Evolutionary conservation across 768 basidiomycete genomes (phyloP).

Genomic region (Phlebiopsis flavidoalba): DNA sequence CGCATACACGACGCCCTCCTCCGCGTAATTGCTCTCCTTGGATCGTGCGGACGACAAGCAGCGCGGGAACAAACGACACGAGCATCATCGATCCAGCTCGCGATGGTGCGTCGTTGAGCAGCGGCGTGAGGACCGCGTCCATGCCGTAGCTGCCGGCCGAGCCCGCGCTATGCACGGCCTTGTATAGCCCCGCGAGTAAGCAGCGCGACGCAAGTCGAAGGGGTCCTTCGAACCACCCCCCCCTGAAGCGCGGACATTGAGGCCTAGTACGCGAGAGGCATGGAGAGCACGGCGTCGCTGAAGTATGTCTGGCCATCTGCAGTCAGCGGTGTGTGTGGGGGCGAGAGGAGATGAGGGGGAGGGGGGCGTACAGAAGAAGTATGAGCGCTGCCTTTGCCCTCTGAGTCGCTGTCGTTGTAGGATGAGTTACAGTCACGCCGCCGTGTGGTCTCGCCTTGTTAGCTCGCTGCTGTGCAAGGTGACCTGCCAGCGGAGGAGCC

Average conservation of each 20-base stretch:
- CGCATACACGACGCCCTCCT: slow-evolving; percentile 28
- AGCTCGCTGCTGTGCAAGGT: slow-evolving; percentile 31
- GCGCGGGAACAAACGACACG: slow-evolving; percentile 30
- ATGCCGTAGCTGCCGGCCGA: slow-evolving; percentile 38
- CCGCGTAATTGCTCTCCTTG: slow-evolving; percentile 34
- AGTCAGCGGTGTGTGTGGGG: not conserved
- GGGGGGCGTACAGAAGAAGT: slow-evolving; percentile 19
- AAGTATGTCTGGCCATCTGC: slow-evolving; percentile 31
- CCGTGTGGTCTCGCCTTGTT: slow-evolving; percentile 2
- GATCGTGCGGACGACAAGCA: slow-evolving; percentile 28
- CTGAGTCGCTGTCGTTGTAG: slow-evolving; percentile 29
- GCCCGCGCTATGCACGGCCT: slow-evolving; percentile 34
- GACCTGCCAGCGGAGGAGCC: slow-evolving; percentile 36
- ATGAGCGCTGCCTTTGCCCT: slow-evolving; percentile 28
- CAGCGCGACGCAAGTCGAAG: slow-evolving; percentile 38
- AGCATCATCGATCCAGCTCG: slow-evolving; percentile 28
- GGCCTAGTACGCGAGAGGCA: slow-evolving; percentile 34
- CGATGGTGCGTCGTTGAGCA: slow-evolving; percentile 33
- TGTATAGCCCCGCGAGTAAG: slow-evolving; percentile 33
- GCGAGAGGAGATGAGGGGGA: not conserved
- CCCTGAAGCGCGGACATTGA: slow-evolving; percentile 36
- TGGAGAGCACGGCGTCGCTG: slow-evolving; percentile 31
- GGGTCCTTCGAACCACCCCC: slow-evolving; percentile 46
- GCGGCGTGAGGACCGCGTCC: slow-evolving; percentile 40
- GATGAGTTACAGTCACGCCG: slow-evolving; percentile 17